Evolutionary conservation across 176 grass and related monocot genomes (phyloP).

Genomic region (Zoysia pacifica): DNA sequence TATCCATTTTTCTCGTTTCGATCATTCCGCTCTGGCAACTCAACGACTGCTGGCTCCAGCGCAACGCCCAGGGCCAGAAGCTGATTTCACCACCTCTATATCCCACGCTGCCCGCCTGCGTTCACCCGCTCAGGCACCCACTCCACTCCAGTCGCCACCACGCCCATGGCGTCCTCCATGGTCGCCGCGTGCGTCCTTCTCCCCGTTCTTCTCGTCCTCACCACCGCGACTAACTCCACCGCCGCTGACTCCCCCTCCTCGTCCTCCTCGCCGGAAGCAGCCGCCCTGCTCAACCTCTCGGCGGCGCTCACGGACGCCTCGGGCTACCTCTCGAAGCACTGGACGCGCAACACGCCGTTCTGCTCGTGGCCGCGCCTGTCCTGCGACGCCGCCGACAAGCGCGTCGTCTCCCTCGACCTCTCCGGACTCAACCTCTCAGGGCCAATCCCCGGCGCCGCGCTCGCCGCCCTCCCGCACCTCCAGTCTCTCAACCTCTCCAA

Average conservation of each 20-base stretch:
- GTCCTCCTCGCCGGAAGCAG: constrained; percentile 36
- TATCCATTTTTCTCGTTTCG: too few relatives aligned
- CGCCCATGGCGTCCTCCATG: constrained; percentile 36
- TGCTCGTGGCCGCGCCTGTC: constrained; percentile 69
- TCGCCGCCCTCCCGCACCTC: constrained; percentile 57
- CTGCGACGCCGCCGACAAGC: constrained; percentile 45
- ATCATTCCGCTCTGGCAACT: neutral
- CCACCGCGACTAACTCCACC: constrained; percentile 2
- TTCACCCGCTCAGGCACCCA: neutral
- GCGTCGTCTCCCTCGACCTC: constrained; percentile 60
- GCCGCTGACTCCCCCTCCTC: constrained; percentile 6
- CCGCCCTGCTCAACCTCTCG: constrained; percentile 61
- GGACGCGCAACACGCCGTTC: constrained; percentile 48
- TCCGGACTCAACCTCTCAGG: constrained; percentile 79
- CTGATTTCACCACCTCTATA: constrained; percentile 34
- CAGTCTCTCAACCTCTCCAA: constrained; percentile 88
- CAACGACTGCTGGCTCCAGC: neutral
- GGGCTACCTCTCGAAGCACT: constrained; percentile 58
- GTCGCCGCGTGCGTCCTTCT: constrained; percentile 32
- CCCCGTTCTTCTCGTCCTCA: constrained; percentile 38
- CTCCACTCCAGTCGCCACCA: constrained; percentile 13
- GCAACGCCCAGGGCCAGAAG: neutral
- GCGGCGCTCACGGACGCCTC: constrained; percentile 45
- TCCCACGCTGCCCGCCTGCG: constrained; percentile 39
- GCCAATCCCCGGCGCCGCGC: constrained; percentile 55